phyloP scores from a whole-genome alignment of 768 basidiomycete species.

The Kwoniella dejecticola region DNA sequence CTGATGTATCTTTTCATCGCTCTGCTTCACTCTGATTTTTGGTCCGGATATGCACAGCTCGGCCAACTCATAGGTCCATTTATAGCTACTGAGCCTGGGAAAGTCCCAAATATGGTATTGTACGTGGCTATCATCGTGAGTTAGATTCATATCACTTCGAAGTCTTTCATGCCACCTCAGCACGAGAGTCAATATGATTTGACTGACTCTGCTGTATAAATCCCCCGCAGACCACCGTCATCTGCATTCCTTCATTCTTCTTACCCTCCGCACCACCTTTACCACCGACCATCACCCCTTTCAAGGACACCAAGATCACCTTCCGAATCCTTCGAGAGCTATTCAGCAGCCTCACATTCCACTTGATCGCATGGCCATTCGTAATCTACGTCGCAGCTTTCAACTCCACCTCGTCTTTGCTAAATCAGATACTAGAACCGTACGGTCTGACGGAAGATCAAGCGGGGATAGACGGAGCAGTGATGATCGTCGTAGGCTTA shows the following conservation, averaged over 20 bases:
- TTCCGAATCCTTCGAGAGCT: not conserved
- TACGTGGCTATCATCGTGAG: conserved; percentile 18
- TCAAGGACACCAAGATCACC: conserved; percentile 1
- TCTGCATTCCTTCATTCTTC: conserved; percentile 10
- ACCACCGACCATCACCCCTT: conserved; percentile 11
- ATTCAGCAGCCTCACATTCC: conserved; percentile 10
- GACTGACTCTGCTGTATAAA: not conserved
- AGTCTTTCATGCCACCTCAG: not conserved
- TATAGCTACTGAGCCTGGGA: conserved; percentile 8
- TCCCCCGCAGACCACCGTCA: conserved; percentile 1
- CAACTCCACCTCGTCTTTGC: conserved; percentile 18
- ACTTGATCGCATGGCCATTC: conserved; percentile 19
- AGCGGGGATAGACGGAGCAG: conserved; percentile 19
- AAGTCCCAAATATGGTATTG: conserved; percentile 12
- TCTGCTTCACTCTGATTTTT: not conserved
- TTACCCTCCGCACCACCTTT: conserved; percentile 9
- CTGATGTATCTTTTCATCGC: not conserved
- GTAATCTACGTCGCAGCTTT: conserved; percentile 20
- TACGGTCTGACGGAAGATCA: conserved; percentile 18
- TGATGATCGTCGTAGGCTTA: conserved; percentile 16
- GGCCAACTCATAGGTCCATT: conserved; percentile 15
- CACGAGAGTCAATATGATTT: not conserved
- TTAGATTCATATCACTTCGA: not conserved
- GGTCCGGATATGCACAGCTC: not conserved
- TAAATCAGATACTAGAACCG: conserved; percentile 17